A percentile compares a stretch with the other conserved stretches of the same genome.
Conservation (phyloP, 148 eudicot species). For the Selenicereus undatus region DNA sequence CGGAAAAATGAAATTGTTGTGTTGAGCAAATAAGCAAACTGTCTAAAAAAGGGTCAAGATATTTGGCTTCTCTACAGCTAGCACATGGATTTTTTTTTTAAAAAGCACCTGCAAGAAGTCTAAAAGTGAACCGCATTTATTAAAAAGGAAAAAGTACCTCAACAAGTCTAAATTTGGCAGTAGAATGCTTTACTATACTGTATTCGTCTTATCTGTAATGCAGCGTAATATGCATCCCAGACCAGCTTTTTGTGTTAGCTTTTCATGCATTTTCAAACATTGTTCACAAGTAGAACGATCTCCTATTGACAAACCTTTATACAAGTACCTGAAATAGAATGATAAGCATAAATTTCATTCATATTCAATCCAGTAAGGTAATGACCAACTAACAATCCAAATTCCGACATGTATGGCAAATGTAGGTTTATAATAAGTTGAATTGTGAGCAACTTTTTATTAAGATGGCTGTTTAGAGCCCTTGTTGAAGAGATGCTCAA, state of each 20-base stretch:
- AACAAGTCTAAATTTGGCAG: too few relatives aligned
- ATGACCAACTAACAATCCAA: too few relatives aligned
- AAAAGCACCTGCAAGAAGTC: conserved; percentile 7
- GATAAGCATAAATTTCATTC: background rate
- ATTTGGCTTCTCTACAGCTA: background rate
- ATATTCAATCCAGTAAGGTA: background rate
- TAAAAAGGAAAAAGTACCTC: too few relatives aligned
- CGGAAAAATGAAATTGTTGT: background rate
- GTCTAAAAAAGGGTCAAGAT: background rate
- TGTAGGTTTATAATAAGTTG: too few relatives aligned
- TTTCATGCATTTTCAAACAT: conserved; percentile 88
- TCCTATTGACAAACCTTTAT: conserved; percentile 88
- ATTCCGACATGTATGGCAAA: too few relatives aligned
- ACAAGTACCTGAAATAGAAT: conserved; percentile 60
- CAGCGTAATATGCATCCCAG: conserved; percentile 88
- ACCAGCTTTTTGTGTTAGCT: conserved; percentile 88
- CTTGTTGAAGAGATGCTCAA: too few relatives aligned
- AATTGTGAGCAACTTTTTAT: too few relatives aligned
- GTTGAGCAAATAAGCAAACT: background rate
- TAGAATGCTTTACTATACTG: conserved; percentile 40
- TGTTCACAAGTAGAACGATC: conserved; percentile 97
- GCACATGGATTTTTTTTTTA: background rate
- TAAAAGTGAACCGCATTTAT: background rate
- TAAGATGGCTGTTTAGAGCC: too few relatives aligned
- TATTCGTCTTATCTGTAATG: conserved; percentile 74